phyloP scores from a whole-genome alignment of 345 rosid genomes.

The Eucalyptus polybractea region DNA sequence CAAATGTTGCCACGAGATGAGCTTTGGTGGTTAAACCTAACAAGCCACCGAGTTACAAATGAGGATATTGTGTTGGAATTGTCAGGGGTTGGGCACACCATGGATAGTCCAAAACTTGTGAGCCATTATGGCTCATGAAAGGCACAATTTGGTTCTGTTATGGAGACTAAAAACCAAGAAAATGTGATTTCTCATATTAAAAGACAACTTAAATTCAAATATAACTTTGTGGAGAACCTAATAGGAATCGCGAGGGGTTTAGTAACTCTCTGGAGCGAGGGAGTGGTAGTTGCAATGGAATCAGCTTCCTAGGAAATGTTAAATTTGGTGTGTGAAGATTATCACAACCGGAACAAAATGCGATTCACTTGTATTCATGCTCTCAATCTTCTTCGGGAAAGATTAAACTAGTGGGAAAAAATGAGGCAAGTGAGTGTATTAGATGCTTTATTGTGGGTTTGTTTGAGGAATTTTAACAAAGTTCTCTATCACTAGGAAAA shows the following conservation, averaged over 20 bases:
- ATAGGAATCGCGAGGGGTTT: not conserved
- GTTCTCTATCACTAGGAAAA: not conserved
- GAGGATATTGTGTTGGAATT: too few species aligned
- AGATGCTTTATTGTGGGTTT: not conserved
- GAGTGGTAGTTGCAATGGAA: not conserved
- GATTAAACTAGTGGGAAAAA: not conserved
- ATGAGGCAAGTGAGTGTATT: not conserved
- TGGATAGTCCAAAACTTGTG: not conserved
- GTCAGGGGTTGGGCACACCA: not conserved
- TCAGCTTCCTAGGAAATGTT: not conserved
- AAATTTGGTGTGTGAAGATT: too few species aligned
- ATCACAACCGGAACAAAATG: not conserved
- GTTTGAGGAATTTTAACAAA: not conserved
- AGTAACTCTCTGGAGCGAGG: not conserved
- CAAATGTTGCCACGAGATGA: too few species aligned
- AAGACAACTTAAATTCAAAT: not conserved
- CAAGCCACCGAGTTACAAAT: not conserved
- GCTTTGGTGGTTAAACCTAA: not conserved
- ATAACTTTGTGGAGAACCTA: not conserved
- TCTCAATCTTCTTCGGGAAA: not conserved
- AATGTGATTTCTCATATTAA: too few species aligned
- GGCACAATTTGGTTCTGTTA: fast-evolving
- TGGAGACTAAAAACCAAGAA: not conserved
- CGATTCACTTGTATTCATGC: not conserved
- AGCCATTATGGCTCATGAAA: not conserved